Base-by-base conservation (phyloP, 2,329 filamentous ascomycete genomes). In the Penicillium thymicola region DNA sequence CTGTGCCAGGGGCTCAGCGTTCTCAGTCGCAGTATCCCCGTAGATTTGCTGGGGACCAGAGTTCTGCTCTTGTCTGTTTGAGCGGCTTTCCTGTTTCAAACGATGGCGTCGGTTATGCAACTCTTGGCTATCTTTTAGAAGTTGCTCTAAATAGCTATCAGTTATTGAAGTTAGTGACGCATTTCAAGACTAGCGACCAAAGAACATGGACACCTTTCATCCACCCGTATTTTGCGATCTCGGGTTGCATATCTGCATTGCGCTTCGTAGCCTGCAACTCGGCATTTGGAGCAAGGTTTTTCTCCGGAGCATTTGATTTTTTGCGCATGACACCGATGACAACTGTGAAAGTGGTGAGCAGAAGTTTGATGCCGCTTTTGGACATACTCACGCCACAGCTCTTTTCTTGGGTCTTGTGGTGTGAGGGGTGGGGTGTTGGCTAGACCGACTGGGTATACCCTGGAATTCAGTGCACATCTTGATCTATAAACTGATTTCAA, bases 291-390 rank as follows among this genome's bases (percentile, higher is more conserved):
- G 51, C 76, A 78, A 4, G 76, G 76, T n/a, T 71, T 67, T 21
- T 70, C 67, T 1, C 75, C 75, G 0, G 75, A 76, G 54, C 76
- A 78, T 58, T 74, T 77, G 30, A 76, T 73, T 54, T 78, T 78
- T n/a, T 76, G 75, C 0, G 65, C 55, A 61, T 77, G 75, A 41
- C 75, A 77, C 49, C 74, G 65, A 57, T 73, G 69, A 36, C 75
- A 77, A 8, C 66, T 65, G 32, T 23, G 41, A 14, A 32, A 25
- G 21, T 47, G 13, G 18, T 53, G 46, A 46, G 51, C 23, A 27
- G 34, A 50, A 14, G 37, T 21, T 14, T 18, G 9, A 9, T 42
- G 3, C 30, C 6, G 11, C 13, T n/a, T 28, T 40, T 30, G 43
- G 13, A 6, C 8, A 23, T n/a, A 43, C 54, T 43, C 23, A 53